A percentile compares a stretch with the other conserved stretches of the same genome.
Evolutionary conservation across 2,329 filamentous ascomycete genomes (phyloP).

Genomic region (Myriosclerotinia duriaeana): DNA sequence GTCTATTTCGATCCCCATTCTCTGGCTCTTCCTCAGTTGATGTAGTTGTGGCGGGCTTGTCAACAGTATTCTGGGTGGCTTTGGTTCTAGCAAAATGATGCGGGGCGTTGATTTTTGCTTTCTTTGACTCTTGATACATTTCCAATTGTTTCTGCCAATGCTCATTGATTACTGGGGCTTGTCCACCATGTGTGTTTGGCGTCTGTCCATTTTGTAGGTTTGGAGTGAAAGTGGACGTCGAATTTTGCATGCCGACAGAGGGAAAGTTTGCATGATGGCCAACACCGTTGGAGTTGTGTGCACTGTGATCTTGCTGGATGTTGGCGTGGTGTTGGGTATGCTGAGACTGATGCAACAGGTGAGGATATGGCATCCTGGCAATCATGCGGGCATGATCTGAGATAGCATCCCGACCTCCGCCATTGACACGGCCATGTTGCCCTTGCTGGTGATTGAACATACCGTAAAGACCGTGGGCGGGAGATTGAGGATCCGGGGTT

Average conservation of each 20-base stretch:
- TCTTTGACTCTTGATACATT: constrained; percentile 74
- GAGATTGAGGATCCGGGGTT: constrained; percentile 50
- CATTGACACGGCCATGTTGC: constrained; percentile 75
- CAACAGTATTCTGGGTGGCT: constrained; percentile 61
- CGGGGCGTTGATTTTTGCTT: constrained; percentile 61
- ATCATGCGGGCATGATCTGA: constrained; percentile 55
- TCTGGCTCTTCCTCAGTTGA: constrained; percentile 52
- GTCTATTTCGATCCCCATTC: constrained; percentile 51
- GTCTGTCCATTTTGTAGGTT: constrained; percentile 59
- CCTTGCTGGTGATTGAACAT: constrained; percentile 75
- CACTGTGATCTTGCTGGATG: constrained; percentile 58
- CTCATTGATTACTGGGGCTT: constrained; percentile 56
- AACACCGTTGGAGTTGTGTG: constrained; percentile 54
- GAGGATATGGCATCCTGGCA: constrained; percentile 58
- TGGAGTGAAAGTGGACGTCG: constrained; percentile 56
- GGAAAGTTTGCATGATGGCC: constrained; percentile 62
- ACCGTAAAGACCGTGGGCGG: constrained; percentile 43
- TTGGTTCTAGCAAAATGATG: constrained; percentile 72
- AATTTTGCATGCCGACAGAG: constrained; percentile 62
- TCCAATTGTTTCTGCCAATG: constrained; percentile 90
- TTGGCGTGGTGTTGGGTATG: constrained; percentile 62
- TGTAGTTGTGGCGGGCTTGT: constrained; percentile 52
- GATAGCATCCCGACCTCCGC: constrained; percentile 59
- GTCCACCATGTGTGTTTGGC: constrained; percentile 49
- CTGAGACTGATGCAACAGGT: constrained; percentile 54